A percentile compares a stretch with the other conserved stretches of the same genome.
Conservation (phyloP, 2,329 filamentous ascomycete species). For the Phaeosphaeria sp. region DNA sequence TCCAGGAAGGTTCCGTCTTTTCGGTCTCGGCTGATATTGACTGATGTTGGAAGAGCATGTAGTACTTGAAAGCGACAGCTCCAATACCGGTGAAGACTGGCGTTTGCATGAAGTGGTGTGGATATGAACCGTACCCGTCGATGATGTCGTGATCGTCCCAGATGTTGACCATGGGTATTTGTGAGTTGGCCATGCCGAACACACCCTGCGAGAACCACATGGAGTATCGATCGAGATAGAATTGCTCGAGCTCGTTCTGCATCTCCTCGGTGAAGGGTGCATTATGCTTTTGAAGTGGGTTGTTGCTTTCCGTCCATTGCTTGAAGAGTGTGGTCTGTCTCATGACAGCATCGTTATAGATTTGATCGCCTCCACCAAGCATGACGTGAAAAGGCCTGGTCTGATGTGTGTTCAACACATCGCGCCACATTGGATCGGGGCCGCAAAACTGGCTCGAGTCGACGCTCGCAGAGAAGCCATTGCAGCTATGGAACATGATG, state of each 20-base stretch:
- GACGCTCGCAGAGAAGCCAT: conserved; percentile 86
- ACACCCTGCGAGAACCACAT: conserved; percentile 97
- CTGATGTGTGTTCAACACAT: conserved; percentile 92
- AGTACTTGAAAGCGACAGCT: conserved; percentile 95
- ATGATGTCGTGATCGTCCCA: conserved; percentile 84
- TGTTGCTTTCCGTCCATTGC: conserved; percentile 83
- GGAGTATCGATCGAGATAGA: conserved; percentile 86
- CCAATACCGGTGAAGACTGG: conserved; percentile 90
- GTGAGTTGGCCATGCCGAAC: conserved; percentile 88
- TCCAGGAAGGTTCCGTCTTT: conserved; percentile 86
- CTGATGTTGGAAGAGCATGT: conserved; percentile 98
- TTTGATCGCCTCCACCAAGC: conserved; percentile 95
- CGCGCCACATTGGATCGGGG: conserved; percentile 95
- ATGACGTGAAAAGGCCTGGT: conserved; percentile 95
- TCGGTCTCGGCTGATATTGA: conserved; percentile 82
- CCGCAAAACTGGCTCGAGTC: conserved; percentile 83
- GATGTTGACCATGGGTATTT: conserved; percentile 98
- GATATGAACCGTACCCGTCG: conserved; percentile 87
- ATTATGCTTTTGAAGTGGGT: conserved; percentile 78
- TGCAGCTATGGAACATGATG: conserved; percentile 98
- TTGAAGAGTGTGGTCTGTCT: conserved; percentile 77
- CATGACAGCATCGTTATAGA: conserved; percentile 90
- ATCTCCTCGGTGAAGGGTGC: conserved; percentile 80
- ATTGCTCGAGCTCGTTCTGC: conserved; percentile 85
- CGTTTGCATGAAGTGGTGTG: conserved; percentile 87